Conservation (phyloP, 139 green algal genomes). For the Asterochloris sp. region DNA sequence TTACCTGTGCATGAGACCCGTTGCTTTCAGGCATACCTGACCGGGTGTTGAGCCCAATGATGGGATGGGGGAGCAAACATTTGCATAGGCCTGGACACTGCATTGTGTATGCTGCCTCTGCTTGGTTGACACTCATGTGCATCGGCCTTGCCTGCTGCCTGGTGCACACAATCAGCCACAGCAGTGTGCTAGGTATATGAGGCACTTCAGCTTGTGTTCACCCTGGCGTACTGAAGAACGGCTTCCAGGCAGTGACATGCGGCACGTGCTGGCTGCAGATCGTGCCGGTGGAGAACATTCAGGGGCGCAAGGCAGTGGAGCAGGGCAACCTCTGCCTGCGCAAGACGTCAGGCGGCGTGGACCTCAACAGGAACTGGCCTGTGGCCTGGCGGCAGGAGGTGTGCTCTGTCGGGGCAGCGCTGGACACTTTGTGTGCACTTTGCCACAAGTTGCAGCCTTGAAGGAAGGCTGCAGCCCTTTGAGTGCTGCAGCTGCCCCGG, state of each 20-base stretch:
- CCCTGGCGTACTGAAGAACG: background rate
- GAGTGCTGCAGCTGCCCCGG: background rate
- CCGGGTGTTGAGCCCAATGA: no score
- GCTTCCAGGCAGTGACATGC: background rate
- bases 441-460: background rate
- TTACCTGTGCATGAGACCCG: no score
- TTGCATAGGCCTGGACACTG: no score
- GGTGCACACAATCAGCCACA: no score
- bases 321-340: constrained; percentile 44
- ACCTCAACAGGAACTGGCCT: constrained; percentile 62
- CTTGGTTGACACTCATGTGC: no score
- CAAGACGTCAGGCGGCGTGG: constrained; percentile 46
- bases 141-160: no score
- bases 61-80: no score
- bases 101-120: no score
- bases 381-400: constrained; percentile 42
- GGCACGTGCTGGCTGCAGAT: constrained; percentile 24
- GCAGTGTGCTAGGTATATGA: no score
- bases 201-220: no score
- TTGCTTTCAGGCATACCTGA: no score
- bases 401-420: background rate
- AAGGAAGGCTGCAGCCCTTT: background rate
- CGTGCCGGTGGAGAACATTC: constrained; percentile 45
- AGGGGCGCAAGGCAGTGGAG: constrained; percentile 38
- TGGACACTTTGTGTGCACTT: background rate